Evolutionary conservation across 441 rosid species (phyloP).

Genomic region (Pelargonium citronellum): DNA sequence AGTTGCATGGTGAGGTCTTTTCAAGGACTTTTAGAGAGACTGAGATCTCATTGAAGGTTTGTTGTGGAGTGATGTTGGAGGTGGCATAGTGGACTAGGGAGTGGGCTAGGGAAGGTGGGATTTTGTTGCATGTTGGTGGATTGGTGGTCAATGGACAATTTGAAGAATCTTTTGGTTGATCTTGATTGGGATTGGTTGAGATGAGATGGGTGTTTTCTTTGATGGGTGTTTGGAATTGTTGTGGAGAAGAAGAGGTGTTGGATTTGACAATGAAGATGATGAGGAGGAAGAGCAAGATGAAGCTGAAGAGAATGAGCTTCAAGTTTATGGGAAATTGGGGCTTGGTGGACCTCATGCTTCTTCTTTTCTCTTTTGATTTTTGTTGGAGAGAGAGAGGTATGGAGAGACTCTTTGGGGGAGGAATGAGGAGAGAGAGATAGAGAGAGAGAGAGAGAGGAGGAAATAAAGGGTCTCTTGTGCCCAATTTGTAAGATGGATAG

Average conservation of each 20-base stretch:
- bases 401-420: background rate
- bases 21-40: slow-evolving; percentile 45
- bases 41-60: slow-evolving; percentile 53
- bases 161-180: slow-evolving; percentile 1
- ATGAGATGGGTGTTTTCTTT: slow-evolving; percentile 14
- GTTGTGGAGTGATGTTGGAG: slow-evolving; percentile 57
- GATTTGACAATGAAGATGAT: slow-evolving; percentile 42
- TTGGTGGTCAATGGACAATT: background rate
- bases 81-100: slow-evolving; percentile 58
- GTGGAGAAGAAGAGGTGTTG: slow-evolving; percentile 32
- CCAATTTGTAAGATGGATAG: background rate
- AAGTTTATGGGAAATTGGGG: slow-evolving; percentile 40
- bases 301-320: slow-evolving; percentile 45
- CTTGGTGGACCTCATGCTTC: slow-evolving; percentile 38
- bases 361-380: background rate
- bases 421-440: too few species aligned
- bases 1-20: slow-evolving; percentile 59
- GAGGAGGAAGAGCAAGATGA: slow-evolving; percentile 45
- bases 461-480: background rate
- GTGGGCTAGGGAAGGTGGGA: slow-evolving; percentile 48
- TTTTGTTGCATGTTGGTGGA: slow-evolving; percentile 40
- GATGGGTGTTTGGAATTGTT: slow-evolving; percentile 18
- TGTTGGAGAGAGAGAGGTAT: background rate
- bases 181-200: slow-evolving; percentile 6
- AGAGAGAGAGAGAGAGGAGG: too few species aligned